phyloP scores from a whole-genome alignment of 1,284 basidiomycete genomes.

The Pulchroboletus neoregius region DNA sequence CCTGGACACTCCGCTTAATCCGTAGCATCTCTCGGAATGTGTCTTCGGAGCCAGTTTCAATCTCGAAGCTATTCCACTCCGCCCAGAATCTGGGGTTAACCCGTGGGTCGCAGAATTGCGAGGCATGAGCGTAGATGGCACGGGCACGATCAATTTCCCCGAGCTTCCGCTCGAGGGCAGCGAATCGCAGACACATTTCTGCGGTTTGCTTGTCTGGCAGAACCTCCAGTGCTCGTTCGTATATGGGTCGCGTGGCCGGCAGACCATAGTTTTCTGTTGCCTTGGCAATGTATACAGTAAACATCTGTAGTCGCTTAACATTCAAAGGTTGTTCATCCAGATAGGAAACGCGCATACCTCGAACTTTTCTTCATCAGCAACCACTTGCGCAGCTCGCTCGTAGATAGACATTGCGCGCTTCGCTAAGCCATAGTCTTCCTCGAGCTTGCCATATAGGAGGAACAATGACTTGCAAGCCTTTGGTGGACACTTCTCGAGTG shows the following conservation, averaged over 20 bases:
- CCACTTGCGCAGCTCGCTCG: conserved; percentile 85
- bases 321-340: not conserved
- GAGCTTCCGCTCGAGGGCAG: conserved; percentile 92
- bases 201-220: conserved; percentile 93
- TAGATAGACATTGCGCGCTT: conserved; percentile 97
- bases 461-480: conserved; percentile 95
- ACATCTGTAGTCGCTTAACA: conserved; percentile 63
- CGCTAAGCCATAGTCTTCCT: conserved; percentile 93
- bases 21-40: conserved; percentile 99
- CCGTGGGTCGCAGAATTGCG: conserved; percentile 97
- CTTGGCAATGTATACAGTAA: conserved; percentile 95
- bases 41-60: conserved; percentile 96
- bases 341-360: conserved; percentile 55
- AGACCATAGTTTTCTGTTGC: conserved; percentile 94
- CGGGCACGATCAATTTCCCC: conserved; percentile 98
- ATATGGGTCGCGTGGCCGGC: conserved; percentile 94
- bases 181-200: conserved; percentile 97
- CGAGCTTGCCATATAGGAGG: conserved; percentile 92
- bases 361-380: conserved; percentile 89
- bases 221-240: conserved; percentile 92
- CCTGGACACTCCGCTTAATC: conserved; percentile 97
- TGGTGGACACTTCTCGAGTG: conserved; percentile 91
- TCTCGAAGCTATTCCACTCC: conserved; percentile 97
- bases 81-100: conserved; percentile 89
- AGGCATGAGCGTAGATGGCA: conserved; percentile 94